Base-by-base conservation (phyloP, 2,329 filamentous ascomycete genomes). In the Aspergillus fructus region DNA sequence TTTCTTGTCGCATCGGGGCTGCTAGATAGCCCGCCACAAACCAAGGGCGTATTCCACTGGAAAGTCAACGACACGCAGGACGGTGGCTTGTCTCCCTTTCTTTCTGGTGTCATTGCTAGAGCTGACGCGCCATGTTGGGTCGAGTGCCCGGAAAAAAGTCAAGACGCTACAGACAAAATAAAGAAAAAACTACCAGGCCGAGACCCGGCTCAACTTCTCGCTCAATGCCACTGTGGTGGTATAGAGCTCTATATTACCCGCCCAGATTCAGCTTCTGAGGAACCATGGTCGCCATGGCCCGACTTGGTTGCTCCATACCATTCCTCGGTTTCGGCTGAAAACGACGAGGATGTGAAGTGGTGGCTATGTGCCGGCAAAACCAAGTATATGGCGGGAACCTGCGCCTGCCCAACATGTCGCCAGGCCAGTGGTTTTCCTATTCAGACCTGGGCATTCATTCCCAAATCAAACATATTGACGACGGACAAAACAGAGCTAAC, bases 381-480 rank as follows among this genome's bases (percentile, higher is more conserved):
- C 5, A 83, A 78, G 58, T 89, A 85, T 67, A 73, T 86, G 2
- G 82, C 84, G 2, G 84, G 84, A 1, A 79, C 82, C 7, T 89
- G 87, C 64, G 78, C 80, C 1, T 90, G 88, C 69, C 77, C 73
- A 5, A 83, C 84, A 2, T 91, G 88, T 67, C 83, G 87, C 5
- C 74, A 85, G 3, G 71, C 74, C 0, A 80, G 83, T 1, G 86
- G 87, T 3, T 86, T 85, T 61, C 85, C 89, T 55, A 80, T 89
- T 47, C 82, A 88, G 63, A 75, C 81, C 0, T 90, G 87, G 87
- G 79, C 84, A 0, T 90, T 89, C 65, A 74, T 89, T 0, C 85
- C 85, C 1, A 76, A 78, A n/a, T 69, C 73, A 1, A 85, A 87
- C 63, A 84, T 90, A 53, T 71, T 76, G 17, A 75, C 83, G 24